Base-by-base conservation (phyloP, 805 yeast genomes). In the Lachancea mirantina region DNA sequence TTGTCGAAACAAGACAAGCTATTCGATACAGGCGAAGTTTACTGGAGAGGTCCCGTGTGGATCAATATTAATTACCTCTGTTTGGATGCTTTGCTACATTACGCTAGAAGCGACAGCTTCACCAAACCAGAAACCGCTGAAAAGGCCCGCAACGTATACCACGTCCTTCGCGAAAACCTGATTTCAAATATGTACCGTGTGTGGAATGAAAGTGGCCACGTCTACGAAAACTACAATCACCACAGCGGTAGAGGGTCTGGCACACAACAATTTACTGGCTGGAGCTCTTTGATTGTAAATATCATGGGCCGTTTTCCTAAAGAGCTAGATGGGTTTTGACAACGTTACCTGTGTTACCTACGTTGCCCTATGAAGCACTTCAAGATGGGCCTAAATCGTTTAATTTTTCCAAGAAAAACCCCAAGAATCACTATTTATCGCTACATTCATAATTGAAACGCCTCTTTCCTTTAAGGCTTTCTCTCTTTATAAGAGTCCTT, bases 1-100 rank as follows among this genome's bases (percentile, higher is more conserved):
- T 62, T 92, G 22, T 82, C 95, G 1, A 76, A 74, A 47, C 46
- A 66, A 4, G 88, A 83, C 46, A 62, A 62, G 14, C 61, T 50
- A 38, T 92, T 80, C 59, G 81, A 81, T 35, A 72, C 78, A 0
- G 89, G 70, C 6, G 98, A 92, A 51, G 78, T 89, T 57, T 92
- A 92, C 62, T 92, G 98, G 98, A 72, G 95, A 42, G 92, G 96
- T 1, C 84, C 94, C 13, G 68, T 92, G 17, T 92, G 97, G 97
- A 66, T 87, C 46, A 83, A 87, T 55, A 82, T 92, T 50, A 92
- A 92, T 62, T 89, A 85, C 50, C 62, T 92, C 56, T 65, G 78
- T 4, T 63, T 92, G 26, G 92, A 85, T 33, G 70, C 83, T 4
- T 62, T 92, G 40, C 55, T 64, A 19, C 61, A 74, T 52, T 89